A percentile compares a stretch with the other conserved stretches of the same genome.
Evolutionary conservation across 371 early-diverging fungal species (phyloP).

Genomic region (Mortierella sp.): DNA sequence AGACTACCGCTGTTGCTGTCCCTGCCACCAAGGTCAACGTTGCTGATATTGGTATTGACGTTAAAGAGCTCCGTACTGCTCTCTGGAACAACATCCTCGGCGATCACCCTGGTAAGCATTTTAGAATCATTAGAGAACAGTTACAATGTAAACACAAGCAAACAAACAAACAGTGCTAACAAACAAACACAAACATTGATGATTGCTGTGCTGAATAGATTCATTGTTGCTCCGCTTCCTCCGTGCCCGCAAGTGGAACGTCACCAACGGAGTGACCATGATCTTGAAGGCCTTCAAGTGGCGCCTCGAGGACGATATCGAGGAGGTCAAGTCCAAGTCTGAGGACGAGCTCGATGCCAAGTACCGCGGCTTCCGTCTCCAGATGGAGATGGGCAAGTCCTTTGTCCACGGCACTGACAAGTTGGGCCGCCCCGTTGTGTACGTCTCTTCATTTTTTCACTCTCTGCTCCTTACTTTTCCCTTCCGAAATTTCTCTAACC

Average conservation of each 20-base stretch:
- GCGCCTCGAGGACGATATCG: constrained; percentile 72
- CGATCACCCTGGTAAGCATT: constrained; percentile 40
- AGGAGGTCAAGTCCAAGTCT: constrained; percentile 39
- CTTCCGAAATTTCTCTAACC: not conserved
- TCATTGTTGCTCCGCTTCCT: constrained; percentile 71
- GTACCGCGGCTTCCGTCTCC: constrained; percentile 62
- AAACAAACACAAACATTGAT: not conserved
- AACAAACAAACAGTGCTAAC: not conserved
- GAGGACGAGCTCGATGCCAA: constrained; percentile 59
- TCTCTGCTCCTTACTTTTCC: not conserved
- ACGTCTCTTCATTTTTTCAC: constrained; percentile 28
- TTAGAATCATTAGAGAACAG: not conserved
- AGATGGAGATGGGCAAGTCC: constrained; percentile 66
- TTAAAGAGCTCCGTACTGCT: constrained; percentile 26
- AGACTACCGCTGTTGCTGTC: constrained; percentile 39
- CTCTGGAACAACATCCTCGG: constrained; percentile 54
- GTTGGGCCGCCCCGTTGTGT: constrained; percentile 64
- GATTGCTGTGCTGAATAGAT: constrained; percentile 50
- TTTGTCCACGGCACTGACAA: constrained; percentile 69
- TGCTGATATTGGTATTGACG: constrained; percentile 28
- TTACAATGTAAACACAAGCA: not conserved
- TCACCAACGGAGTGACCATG: constrained; percentile 72
- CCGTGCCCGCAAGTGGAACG: constrained; percentile 82
- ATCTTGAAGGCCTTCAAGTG: constrained; percentile 70
- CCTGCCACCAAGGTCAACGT: constrained; percentile 60